These are phyloP conservation scores for Brassica rapa DNA, from an alignment of 345 rosid genomes.

Conservation along the genomic window DNA sequence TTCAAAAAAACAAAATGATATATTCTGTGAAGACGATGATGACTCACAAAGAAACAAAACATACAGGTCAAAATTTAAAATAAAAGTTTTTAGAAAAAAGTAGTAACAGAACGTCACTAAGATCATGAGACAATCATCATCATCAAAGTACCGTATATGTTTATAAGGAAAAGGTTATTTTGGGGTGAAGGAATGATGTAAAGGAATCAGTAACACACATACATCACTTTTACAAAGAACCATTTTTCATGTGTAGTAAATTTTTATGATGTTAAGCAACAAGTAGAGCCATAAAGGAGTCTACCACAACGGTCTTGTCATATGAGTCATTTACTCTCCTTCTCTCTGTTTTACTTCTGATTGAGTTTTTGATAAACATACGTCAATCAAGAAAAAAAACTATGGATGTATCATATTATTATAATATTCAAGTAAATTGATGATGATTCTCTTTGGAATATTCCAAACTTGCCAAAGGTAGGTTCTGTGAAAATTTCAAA, in stretches of 20 bases:
- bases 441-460: no score
- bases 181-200: background rate
- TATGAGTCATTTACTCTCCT: background rate
- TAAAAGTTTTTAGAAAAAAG: no score
- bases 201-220: background rate
- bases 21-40: background rate
- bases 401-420: no score
- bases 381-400: no score
- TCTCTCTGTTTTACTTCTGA: background rate
- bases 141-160: background rate
- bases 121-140: background rate
- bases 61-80: background rate
- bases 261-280: background rate
- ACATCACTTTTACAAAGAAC: background rate
- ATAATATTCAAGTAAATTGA: no score
- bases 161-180: background rate
- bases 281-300: background rate
- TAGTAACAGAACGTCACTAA: background rate
- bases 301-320: no score
- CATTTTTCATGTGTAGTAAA: background rate
- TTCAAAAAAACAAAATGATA: background rate
- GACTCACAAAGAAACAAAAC: background rate
- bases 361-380: no score
- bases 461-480: no score
- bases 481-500: no score